phyloP scores from a whole-genome alignment of 2,329 filamentous ascomycete species.

The Calonectria crousiana region DNA sequence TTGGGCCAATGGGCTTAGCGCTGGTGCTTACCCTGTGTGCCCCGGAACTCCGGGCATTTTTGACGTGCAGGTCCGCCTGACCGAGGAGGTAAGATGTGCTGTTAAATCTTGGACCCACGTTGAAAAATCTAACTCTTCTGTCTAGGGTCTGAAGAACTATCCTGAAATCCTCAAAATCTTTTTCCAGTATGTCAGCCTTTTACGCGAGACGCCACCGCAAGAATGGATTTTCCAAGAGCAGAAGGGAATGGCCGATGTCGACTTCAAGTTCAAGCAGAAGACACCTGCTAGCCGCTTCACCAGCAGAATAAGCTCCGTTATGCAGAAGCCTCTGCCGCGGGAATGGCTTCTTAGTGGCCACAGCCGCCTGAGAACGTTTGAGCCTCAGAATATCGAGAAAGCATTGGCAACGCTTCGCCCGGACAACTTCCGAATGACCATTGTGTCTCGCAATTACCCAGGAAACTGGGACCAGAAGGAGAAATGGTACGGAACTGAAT shows the following conservation, averaged over 20 bases:
- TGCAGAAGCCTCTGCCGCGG: constrained; percentile 91
- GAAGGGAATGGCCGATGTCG: constrained; percentile 89
- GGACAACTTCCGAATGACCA: constrained; percentile 88
- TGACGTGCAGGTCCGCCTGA: constrained; percentile 82
- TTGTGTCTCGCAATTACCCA: constrained; percentile 86
- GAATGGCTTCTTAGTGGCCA: constrained; percentile 89
- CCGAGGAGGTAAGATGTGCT: constrained; percentile 73
- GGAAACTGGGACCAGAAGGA: constrained; percentile 90
- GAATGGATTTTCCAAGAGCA: constrained; percentile 96
- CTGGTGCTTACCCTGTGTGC: constrained; percentile 81
- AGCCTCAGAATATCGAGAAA: constrained; percentile 79
- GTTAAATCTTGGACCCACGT: neutral
- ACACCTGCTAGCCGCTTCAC: constrained; percentile 90
- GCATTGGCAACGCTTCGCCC: constrained; percentile 81
- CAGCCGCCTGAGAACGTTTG: constrained; percentile 82
- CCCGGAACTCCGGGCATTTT: constrained; percentile 84
- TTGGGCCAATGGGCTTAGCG: constrained; percentile 87
- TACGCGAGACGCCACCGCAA: constrained; percentile 83
- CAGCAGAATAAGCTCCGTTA: constrained; percentile 84
- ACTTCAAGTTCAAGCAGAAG: constrained; percentile 96
- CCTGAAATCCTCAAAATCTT: constrained; percentile 84
- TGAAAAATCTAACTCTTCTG: constrained; percentile 28
- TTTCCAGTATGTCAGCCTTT: constrained; percentile 91
- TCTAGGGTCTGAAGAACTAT: constrained; percentile 79
- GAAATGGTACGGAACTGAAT: constrained; percentile 98